These are phyloP conservation scores for Clarireedia paspali DNA, from an alignment of 2,329 filamentous ascomycete genomes.

Conservation along the genomic window DNA sequence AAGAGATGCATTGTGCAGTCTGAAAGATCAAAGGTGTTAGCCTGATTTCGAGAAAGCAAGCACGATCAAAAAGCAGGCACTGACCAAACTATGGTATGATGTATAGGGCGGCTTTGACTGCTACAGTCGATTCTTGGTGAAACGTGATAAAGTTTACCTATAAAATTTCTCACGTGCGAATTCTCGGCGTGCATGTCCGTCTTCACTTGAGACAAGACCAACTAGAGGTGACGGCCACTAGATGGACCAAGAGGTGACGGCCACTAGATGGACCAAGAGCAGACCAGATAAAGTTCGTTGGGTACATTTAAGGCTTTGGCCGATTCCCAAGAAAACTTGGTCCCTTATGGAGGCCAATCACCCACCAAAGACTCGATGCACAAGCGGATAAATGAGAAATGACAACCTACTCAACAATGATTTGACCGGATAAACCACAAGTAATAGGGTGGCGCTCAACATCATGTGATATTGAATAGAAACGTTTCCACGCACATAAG, in stretches of 20 bases:
- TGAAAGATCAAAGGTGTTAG: slow-evolving; percentile 3
- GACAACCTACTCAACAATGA: slow-evolving; percentile 24
- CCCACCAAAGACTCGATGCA: background rate
- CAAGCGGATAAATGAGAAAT: background rate
- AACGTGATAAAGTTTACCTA: too few relatives aligned
- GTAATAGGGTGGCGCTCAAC: slow-evolving; percentile 16
- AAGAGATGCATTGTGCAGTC: slow-evolving; percentile 24
- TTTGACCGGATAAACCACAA: slow-evolving; percentile 23
- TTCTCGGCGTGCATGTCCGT: too few relatives aligned
- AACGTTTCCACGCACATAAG: background rate
- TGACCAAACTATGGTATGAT: too few relatives aligned
- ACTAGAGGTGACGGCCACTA: too few relatives aligned
- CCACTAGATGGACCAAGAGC: too few relatives aligned
- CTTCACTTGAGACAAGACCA: too few relatives aligned
- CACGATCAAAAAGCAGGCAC: background rate
- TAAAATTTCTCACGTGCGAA: too few relatives aligned
- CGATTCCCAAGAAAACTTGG: background rate
- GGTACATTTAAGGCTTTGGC: too few relatives aligned
- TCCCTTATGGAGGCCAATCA: background rate
- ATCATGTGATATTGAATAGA: slow-evolving; percentile 6
- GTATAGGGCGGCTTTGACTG: too few relatives aligned
- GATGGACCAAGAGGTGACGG: too few relatives aligned
- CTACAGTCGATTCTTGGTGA: too few relatives aligned
- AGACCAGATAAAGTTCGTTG: too few relatives aligned
- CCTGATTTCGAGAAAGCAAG: background rate